phyloP scores from a whole-genome alignment of 1,139 yeast species.

The Debaryomyces robertsiae region DNA sequence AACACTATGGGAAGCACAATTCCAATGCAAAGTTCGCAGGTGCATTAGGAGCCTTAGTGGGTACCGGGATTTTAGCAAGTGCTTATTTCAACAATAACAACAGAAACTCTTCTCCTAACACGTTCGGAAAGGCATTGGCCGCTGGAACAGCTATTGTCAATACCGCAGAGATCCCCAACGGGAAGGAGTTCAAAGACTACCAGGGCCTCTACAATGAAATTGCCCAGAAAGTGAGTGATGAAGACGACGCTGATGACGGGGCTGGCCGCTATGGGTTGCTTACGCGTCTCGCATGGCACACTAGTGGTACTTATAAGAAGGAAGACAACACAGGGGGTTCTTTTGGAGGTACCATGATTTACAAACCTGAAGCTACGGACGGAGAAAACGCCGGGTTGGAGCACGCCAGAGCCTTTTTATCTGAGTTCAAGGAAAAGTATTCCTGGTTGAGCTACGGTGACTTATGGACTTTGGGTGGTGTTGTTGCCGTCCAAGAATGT shows the following conservation, averaged over 20 bases:
- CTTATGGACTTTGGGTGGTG: slow-evolving; percentile 86
- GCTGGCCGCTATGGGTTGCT: slow-evolving; percentile 67
- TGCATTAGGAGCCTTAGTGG: slow-evolving; percentile 23
- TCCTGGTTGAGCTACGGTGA: slow-evolving; percentile 89
- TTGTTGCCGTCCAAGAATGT: slow-evolving; percentile 79
- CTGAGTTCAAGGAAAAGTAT: slow-evolving; percentile 58
- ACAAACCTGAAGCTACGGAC: slow-evolving; percentile 62
- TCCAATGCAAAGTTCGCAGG: slow-evolving; percentile 5
- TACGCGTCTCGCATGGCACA: slow-evolving; percentile 76
- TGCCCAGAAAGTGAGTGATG: slow-evolving; percentile 69
- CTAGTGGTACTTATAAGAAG: slow-evolving; percentile 69
- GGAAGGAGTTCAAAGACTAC: slow-evolving; percentile 54
- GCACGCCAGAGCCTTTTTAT: slow-evolving; percentile 65
- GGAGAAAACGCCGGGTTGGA: slow-evolving; percentile 77
- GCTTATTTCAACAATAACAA: slow-evolving; percentile 15
- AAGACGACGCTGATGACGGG: slow-evolving; percentile 75
- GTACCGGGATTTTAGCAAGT: slow-evolving; percentile 27
- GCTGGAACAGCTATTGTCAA: slow-evolving; percentile 27
- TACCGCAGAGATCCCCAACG: slow-evolving; percentile 27
- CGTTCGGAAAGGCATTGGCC: slow-evolving; percentile 17
- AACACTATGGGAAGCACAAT: slow-evolving; percentile 4
- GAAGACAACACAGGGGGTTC: slow-evolving; percentile 71
- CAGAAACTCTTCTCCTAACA: slow-evolving; percentile 12
- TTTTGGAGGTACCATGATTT: slow-evolving; percentile 81
- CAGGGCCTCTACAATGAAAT: slow-evolving; percentile 81